Conservation (phyloP, 2,329 filamentous ascomycete genomes). For the Herpotrichia juniperi region DNA sequence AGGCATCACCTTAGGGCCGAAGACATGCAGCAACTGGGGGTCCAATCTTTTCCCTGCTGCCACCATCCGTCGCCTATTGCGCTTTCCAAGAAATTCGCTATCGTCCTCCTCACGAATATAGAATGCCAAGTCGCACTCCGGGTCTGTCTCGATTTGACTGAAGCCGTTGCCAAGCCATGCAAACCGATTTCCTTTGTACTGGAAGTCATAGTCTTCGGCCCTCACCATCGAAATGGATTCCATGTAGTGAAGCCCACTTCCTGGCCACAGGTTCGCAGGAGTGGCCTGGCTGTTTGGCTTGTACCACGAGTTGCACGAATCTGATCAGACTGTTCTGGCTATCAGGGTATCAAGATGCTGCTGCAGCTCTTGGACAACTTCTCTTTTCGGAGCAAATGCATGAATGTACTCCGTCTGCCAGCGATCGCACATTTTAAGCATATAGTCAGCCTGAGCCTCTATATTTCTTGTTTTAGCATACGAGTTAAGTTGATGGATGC, state of each 20-base stretch:
- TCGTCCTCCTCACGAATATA: conserved; percentile 49
- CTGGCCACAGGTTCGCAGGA: conserved; percentile 10
- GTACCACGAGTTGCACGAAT: conserved; percentile 16
- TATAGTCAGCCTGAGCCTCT: conserved; percentile 12
- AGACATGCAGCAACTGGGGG: not conserved
- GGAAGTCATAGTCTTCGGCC: conserved; percentile 9
- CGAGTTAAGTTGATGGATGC: too few species aligned
- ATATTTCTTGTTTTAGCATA: too few species aligned
- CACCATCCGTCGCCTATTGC: not conserved
- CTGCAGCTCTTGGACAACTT: conserved; percentile 5
- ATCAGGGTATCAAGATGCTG: conserved; percentile 3
- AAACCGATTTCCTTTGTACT: conserved; percentile 46
- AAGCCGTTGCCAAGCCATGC: conserved; percentile 52
- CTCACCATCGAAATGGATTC: conserved; percentile 8
- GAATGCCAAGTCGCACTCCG: conserved; percentile 48
- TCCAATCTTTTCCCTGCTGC: not conserved
- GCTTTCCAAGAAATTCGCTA: not conserved
- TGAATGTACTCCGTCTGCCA: conserved; percentile 8
- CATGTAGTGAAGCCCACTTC: conserved; percentile 15
- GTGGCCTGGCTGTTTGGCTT: conserved; percentile 1
- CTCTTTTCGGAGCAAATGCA: conserved; percentile 5
- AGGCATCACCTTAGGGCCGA: not conserved
- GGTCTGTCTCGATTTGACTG: conserved; percentile 50
- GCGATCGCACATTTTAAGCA: conserved; percentile 4
- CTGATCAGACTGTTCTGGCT: conserved; percentile 10